Percentiles rank a stretch among this genome's conserved stretches.
These are phyloP conservation scores for Closterium sp. DNA, from an alignment of 139 green algal species.

Conservation along the genomic window DNA sequence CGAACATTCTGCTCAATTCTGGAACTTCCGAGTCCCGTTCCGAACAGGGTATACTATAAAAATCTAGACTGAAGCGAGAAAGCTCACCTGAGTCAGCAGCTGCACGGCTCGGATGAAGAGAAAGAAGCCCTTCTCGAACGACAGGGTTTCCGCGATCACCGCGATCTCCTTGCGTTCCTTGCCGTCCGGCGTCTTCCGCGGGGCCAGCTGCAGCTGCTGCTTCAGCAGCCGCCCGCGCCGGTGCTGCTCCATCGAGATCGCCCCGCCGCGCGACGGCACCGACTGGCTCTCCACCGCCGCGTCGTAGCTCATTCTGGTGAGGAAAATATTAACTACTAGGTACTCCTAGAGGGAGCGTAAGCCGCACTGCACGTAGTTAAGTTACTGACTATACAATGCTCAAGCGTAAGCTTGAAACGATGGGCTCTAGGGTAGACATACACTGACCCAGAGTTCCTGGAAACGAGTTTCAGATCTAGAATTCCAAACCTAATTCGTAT, in stretches of 20 bases:
- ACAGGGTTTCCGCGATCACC: slow-evolving; percentile 45
- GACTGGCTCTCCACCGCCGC: neutral
- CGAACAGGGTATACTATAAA: neutral
- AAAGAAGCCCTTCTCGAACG: slow-evolving; percentile 55
- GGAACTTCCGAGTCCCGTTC: neutral
- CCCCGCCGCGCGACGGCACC: neutral
- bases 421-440: no score
- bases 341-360: neutral
- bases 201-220: slow-evolving; percentile 45
- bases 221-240: slow-evolving; percentile 42
- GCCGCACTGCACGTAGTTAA: neutral
- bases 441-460: no score
- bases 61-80: no score
- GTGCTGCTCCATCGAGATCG: neutral
- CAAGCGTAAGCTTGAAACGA: no score
- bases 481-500: no score
- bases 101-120: slow-evolving; percentile 51
- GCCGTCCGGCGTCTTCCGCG: slow-evolving; percentile 39
- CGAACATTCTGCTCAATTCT: neutral
- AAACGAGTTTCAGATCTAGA: no score
- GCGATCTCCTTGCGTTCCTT: slow-evolving; percentile 30
- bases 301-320: neutral
- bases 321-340: no score
- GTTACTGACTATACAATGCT: no score
- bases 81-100: slow-evolving; percentile 27